phyloP scores from a whole-genome alignment of 805 yeast genomes.

The Ogataea paraovalis region DNA sequence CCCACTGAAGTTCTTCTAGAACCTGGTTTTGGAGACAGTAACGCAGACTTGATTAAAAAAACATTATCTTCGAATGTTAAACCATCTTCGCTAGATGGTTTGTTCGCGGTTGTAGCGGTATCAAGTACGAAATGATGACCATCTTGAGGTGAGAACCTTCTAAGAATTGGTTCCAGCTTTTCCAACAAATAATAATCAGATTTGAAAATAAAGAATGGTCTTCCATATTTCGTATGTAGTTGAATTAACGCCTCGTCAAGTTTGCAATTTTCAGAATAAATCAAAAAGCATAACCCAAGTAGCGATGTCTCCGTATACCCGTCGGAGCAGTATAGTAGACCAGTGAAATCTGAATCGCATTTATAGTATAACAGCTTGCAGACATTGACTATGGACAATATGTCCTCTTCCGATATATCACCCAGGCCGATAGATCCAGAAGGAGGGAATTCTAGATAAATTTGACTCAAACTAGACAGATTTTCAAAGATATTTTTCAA shows the following conservation, averaged over 20 bases:
- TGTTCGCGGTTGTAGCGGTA: too few species aligned
- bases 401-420: conserved; percentile 56
- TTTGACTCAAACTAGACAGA: conserved; percentile 16
- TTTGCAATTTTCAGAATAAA: conserved; percentile 59
- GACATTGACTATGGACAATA: conserved; percentile 60
- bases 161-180: conserved; percentile 59
- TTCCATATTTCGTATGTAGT: conserved; percentile 56
- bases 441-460: conserved; percentile 66
- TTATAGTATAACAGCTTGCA: conserved; percentile 61
- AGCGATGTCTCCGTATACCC: conserved; percentile 91
- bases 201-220: conserved; percentile 83
- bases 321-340: conserved; percentile 75
- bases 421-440: conserved; percentile 82
- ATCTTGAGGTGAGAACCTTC: conserved; percentile 52
- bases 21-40: conserved; percentile 18
- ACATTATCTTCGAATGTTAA: conserved; percentile 21
- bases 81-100: too few species aligned
- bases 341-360: conserved; percentile 34
- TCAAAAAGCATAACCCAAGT: conserved; percentile 63
- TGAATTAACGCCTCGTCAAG: conserved; percentile 63
- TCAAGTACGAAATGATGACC: neutral
- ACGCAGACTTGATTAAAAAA: conserved; percentile 15
- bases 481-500: conserved; percentile 27
- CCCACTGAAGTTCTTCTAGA: conserved; percentile 4
- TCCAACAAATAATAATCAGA: conserved; percentile 65